phyloP scores from a whole-genome alignment of 2,329 filamentous ascomycete species.

The Arthrobotrys entomopaga region DNA sequence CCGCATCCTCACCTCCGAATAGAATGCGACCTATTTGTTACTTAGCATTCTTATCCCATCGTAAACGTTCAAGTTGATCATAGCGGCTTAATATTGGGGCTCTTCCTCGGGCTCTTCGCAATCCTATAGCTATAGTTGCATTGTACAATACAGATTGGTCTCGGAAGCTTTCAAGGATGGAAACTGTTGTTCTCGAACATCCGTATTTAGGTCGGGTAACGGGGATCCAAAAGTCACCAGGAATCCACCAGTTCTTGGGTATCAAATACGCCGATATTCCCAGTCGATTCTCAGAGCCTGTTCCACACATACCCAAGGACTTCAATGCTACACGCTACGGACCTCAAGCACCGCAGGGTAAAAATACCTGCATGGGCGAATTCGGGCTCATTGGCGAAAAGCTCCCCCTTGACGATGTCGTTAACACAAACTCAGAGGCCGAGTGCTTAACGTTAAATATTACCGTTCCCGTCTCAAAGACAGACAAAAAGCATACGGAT shows the following conservation, averaged over 20 bases:
- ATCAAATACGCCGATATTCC: conserved; percentile 47
- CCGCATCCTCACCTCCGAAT: conserved; percentile 2
- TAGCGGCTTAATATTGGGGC: too few species aligned
- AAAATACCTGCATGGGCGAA: conserved; percentile 35
- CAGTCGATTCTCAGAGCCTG: conserved; percentile 33
- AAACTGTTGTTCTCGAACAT: conserved; percentile 29
- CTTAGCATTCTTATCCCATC: background rate
- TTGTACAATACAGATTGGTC: background rate
- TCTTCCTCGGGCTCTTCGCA: background rate
- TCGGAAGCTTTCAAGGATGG: conserved; percentile 11
- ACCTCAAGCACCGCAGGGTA: conserved; percentile 42
- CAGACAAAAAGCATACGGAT: conserved; percentile 57
- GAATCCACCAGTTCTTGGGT: conserved; percentile 33
- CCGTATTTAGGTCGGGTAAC: conserved; percentile 32
- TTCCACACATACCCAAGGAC: conserved; percentile 37
- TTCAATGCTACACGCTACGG: conserved; percentile 36
- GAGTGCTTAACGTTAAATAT: conserved; percentile 69
- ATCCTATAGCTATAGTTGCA: too few species aligned
- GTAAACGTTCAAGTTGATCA: background rate
- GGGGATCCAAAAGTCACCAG: conserved; percentile 34
- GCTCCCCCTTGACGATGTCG: conserved; percentile 20
- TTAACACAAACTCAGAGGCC: conserved; percentile 60
- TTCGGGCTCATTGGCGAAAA: conserved; percentile 40
- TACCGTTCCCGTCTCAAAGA: conserved; percentile 62
- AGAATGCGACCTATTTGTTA: background rate